phyloP scores from a whole-genome alignment of 2,329 filamentous ascomycete genomes.

The Fusarium guadeloupense region DNA sequence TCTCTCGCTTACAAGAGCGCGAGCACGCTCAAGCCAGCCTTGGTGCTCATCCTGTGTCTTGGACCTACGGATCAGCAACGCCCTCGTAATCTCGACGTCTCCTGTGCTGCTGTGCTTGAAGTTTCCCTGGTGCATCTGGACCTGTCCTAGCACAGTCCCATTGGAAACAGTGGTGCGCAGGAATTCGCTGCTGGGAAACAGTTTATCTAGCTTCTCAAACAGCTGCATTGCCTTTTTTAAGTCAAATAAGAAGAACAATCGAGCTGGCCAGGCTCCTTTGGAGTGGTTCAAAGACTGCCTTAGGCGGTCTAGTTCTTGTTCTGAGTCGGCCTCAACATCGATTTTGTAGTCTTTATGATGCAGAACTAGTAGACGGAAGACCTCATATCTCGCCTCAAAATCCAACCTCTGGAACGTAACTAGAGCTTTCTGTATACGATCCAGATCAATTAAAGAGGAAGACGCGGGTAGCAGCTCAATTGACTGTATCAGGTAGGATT shows the following conservation, averaged over 20 bases:
- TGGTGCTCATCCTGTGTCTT: slow-evolving; percentile 6
- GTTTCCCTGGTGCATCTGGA: not conserved
- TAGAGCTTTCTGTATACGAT: not conserved
- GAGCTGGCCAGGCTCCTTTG: slow-evolving; percentile 17
- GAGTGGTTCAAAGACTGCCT: not conserved
- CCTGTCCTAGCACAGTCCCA: slow-evolving; percentile 19
- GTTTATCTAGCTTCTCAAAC: slow-evolving; percentile 27
- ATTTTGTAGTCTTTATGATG: slow-evolving; percentile 26
- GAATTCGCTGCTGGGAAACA: slow-evolving; percentile 29
- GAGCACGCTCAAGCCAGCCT: slow-evolving; percentile 26
- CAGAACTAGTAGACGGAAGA: slow-evolving; percentile 38
- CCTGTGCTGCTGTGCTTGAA: slow-evolving; percentile 6
- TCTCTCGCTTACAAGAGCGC: slow-evolving; percentile 30
- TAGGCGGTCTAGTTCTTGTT: slow-evolving; percentile 1
- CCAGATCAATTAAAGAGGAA: not conserved
- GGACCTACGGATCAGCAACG: slow-evolving; percentile 21
- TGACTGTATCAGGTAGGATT: slow-evolving; percentile 6
- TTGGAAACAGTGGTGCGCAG: not conserved
- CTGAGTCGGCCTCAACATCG: slow-evolving; percentile 37
- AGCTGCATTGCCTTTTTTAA: slow-evolving; percentile 16
- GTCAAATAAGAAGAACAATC: slow-evolving; percentile 25
- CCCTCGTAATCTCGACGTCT: slow-evolving; percentile 24
- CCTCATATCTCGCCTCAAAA: slow-evolving; percentile 22
- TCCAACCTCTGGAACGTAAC: not conserved
- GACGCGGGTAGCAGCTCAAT: slow-evolving; percentile 7